phyloP scores from a whole-genome alignment of 2,329 filamentous ascomycete species.

The Colletotrichum sp. region DNA sequence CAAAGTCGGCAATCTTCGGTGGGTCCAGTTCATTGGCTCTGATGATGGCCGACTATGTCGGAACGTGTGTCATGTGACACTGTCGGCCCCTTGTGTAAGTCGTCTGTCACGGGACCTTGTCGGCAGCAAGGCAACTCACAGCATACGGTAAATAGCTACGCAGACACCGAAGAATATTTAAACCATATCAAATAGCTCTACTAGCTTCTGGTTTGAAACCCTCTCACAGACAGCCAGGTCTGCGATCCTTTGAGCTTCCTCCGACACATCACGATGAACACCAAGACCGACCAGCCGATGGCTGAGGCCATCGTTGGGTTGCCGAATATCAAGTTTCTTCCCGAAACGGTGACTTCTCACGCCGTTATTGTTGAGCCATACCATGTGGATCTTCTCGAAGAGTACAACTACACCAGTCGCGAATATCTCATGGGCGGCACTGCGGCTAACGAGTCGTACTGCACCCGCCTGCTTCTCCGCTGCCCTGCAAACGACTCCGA shows the following conservation, averaged over 20 bases:
- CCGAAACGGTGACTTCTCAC: conserved; percentile 6
- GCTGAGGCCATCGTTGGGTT: background rate
- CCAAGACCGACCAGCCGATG: background rate
- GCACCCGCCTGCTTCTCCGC: conserved; percentile 19
- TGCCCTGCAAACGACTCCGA: conserved; percentile 4
- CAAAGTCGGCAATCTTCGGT: too few relatives aligned
- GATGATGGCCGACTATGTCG: background rate
- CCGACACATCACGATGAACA: background rate
- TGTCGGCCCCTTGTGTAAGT: background rate
- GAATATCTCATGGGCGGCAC: conserved; percentile 20
- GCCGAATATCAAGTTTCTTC: background rate
- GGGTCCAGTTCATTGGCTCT: background rate
- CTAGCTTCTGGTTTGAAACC: too few relatives aligned
- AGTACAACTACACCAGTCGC: conserved; percentile 20
- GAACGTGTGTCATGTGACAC: background rate
- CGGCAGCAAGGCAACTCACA: background rate
- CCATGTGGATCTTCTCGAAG: conserved; percentile 21
- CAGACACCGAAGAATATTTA: too few relatives aligned
- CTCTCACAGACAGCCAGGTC: too few relatives aligned
- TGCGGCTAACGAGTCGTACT: conserved; percentile 19
- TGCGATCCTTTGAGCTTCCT: background rate
- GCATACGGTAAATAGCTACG: background rate
- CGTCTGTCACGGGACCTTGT: background rate
- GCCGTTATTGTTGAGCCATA: conserved; percentile 20
- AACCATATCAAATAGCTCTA: too few relatives aligned